A percentile compares a stretch with the other conserved stretches of the same genome.
These are phyloP conservation scores for Coleophoma cylindrospora DNA, from an alignment of 2,329 filamentous ascomycete genomes.

Conservation along the genomic window DNA sequence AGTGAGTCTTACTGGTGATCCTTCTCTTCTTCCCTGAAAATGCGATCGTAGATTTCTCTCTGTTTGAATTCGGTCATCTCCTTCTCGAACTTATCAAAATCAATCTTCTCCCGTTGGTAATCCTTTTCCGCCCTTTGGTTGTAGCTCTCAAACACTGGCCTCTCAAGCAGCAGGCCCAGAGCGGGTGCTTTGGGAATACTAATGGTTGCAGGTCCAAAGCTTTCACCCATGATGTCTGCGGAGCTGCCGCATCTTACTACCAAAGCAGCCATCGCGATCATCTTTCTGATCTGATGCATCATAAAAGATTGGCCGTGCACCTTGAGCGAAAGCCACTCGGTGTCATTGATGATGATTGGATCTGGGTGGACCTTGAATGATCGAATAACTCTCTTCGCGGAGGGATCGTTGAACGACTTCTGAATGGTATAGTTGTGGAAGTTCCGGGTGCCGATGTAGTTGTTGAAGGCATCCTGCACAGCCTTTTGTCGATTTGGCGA, in stretches of 20 bases:
- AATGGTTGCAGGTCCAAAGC: conserved; percentile 67
- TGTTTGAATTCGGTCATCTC: conserved; percentile 89
- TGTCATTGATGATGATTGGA: conserved; percentile 82
- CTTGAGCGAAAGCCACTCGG: conserved; percentile 92
- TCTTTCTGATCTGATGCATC: conserved; percentile 99
- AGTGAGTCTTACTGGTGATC: conserved; percentile 67
- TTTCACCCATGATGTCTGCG: conserved; percentile 64
- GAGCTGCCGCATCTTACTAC: conserved; percentile 80
- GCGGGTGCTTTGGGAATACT: conserved; percentile 93
- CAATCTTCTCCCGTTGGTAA: conserved; percentile 62
- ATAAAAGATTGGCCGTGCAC: conserved; percentile 98
- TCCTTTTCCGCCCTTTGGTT: conserved; percentile 66
- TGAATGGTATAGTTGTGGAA: conserved; percentile 98
- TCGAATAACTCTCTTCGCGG: conserved; percentile 85
- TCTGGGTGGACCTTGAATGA: conserved; percentile 74
- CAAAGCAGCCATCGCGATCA: conserved; percentile 90
- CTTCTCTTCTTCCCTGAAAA: conserved; percentile 85
- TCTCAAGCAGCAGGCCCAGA: conserved; percentile 80
- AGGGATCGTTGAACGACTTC: conserved; percentile 75
- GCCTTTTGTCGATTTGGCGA: conserved; percentile 64
- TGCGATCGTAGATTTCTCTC: conserved; percentile 83
- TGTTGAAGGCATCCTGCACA: conserved; percentile 68
- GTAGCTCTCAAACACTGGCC: conserved; percentile 87
- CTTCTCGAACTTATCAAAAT: conserved; percentile 73
- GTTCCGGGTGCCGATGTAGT: conserved; percentile 81